Conservation (phyloP, 2,329 filamentous ascomycete species). For the Onygena corvina region DNA sequence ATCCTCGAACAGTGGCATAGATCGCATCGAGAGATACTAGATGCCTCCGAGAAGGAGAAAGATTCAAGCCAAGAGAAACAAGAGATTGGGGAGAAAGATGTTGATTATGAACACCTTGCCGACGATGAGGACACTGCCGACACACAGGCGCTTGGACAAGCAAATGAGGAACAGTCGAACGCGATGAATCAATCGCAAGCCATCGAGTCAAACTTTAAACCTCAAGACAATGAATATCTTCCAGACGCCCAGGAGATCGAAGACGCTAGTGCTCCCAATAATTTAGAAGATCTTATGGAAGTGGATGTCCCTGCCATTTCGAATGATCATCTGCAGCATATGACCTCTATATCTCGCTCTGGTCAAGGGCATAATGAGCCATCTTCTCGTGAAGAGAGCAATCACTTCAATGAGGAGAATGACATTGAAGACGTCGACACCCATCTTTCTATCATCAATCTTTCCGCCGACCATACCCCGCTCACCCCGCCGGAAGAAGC, state of each 20-base stretch:
- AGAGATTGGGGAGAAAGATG: constrained; percentile 60
- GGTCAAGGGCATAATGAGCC: constrained; percentile 26
- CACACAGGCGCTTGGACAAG: constrained; percentile 79
- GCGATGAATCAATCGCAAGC: constrained; percentile 82
- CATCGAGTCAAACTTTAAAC: constrained; percentile 54
- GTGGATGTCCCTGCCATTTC: constrained; percentile 26
- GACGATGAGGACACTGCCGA: constrained; percentile 74
- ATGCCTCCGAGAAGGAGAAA: constrained; percentile 44
- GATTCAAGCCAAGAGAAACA: constrained; percentile 41
- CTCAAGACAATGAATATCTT: constrained; percentile 45
- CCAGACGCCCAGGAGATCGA: constrained; percentile 40
- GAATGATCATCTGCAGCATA: constrained; percentile 25
- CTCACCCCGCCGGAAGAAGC: constrained; percentile 45
- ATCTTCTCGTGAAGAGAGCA: constrained; percentile 20
- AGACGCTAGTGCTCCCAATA: constrained; percentile 31
- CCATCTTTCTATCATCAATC: constrained; percentile 58
- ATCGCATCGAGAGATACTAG: constrained; percentile 69
- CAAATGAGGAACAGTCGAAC: constrained; percentile 73
- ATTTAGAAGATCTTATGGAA: constrained; percentile 38
- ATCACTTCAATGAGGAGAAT: constrained; percentile 34
- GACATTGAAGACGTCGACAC: constrained; percentile 40
- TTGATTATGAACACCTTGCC: constrained; percentile 87
- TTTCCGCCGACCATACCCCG: constrained; percentile 41
- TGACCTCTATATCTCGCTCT: constrained; percentile 11
- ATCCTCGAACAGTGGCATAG: constrained; percentile 86